A percentile compares a stretch with the other conserved stretches of the same genome.
Conservation (phyloP, 208 protist species). For the Acanthamoeba divionensis region DNA sequence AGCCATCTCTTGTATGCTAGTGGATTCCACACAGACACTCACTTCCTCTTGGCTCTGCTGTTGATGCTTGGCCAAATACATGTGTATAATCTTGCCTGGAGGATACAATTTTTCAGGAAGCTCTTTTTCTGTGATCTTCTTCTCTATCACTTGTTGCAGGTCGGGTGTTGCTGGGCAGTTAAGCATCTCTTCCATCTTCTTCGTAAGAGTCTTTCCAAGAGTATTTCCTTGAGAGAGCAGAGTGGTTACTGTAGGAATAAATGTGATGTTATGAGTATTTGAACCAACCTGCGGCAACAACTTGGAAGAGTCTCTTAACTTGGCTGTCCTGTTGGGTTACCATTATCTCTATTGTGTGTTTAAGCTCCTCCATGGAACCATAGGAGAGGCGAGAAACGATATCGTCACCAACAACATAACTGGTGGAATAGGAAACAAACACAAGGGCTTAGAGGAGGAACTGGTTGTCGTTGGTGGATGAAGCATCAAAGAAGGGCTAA, state of each 20-base stretch:
- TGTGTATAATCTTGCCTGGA: neutral
- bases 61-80: no score
- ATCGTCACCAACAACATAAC: neutral
- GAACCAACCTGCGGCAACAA: conserved; percentile 52
- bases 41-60: no score
- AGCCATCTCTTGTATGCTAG: no score
- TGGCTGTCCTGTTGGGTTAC: conserved; percentile 50
- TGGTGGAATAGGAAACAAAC: neutral
- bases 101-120: conserved; percentile 28
- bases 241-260: no score
- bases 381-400: conserved; percentile 19
- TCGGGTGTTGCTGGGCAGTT: neutral
- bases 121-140: neutral
- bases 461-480: neutral
- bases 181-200: conserved; percentile 15
- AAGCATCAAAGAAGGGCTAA: neutral
- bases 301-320: conserved; percentile 50
- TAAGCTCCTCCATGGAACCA: conserved; percentile 49
- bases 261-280: no score
- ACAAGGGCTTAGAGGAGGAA: neutral
- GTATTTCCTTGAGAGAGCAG: no score
- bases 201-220: neutral
- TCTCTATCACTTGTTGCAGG: neutral
- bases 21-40: no score
- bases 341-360: conserved; percentile 46